Evolutionary conservation across 1,139 yeast genomes (phyloP).

Genomic region (Pichia sp.): DNA sequence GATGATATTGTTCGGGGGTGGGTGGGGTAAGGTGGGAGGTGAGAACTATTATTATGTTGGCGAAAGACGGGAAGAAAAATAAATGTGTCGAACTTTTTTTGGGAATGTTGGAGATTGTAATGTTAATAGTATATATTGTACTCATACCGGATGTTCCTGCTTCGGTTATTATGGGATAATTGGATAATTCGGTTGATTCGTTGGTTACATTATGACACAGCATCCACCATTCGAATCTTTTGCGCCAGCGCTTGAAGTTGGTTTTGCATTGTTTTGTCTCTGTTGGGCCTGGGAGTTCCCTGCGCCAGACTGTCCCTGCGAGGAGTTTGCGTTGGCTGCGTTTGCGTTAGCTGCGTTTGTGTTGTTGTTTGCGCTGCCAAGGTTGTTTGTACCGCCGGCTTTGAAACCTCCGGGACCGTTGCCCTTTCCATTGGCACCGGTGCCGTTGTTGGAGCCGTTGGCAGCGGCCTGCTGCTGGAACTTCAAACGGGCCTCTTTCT

Average conservation of each 20-base stretch:
- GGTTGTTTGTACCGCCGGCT: no score
- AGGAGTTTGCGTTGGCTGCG: background rate
- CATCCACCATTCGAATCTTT: conserved; percentile 29
- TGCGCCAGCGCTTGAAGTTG: conserved; percentile 16
- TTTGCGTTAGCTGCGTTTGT: background rate
- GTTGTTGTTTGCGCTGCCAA: background rate
- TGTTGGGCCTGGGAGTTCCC: background rate
- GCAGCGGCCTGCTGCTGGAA: background rate
- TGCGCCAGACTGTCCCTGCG: background rate
- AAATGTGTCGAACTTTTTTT: background rate
- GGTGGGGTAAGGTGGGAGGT: no score
- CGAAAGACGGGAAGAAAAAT: background rate
- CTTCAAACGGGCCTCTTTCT: conserved; percentile 17
- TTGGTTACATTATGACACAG: conserved; percentile 28
- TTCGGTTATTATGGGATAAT: no score
- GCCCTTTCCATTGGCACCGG: background rate
- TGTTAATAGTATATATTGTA: background rate
- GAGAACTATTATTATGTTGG: no score
- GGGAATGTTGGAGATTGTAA: background rate
- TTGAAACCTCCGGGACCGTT: background rate
- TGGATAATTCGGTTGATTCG: background rate
- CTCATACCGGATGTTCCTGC: background rate
- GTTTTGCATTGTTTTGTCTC: conserved; percentile 1
- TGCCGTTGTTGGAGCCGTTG: background rate
- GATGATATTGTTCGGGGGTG: no score